These are phyloP conservation scores for Amyloporia xantha DNA, from an alignment of 768 basidiomycete species.

Conservation along the genomic window DNA sequence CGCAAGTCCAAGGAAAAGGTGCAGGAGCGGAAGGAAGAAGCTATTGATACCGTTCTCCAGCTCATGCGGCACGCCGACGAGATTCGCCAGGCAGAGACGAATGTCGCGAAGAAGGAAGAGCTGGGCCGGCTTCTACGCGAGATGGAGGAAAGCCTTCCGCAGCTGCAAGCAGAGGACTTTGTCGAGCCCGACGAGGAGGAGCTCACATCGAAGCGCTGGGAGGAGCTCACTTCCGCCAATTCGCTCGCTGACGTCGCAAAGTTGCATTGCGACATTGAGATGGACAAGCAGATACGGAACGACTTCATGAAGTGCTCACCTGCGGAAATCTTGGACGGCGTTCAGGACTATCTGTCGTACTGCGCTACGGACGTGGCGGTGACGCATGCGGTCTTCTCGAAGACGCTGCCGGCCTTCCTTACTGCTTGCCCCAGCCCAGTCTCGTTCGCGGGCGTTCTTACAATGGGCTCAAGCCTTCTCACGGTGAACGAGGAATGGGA, in stretches of 20 bases:
- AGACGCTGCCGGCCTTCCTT: constrained; percentile 77
- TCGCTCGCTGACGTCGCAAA: constrained; percentile 89
- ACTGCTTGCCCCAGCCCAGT: constrained; percentile 85
- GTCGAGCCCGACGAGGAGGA: constrained; percentile 37
- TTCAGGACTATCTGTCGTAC: constrained; percentile 75
- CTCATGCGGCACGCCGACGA: constrained; percentile 38
- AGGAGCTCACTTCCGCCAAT: constrained; percentile 87
- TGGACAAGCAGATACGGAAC: constrained; percentile 73
- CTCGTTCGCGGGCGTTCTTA: constrained; percentile 83
- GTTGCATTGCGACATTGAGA: constrained; percentile 74
- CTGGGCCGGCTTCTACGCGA: constrained; percentile 33
- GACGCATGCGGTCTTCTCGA: constrained; percentile 75
- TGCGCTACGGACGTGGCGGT: constrained; percentile 80
- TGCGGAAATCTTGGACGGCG: constrained; percentile 53
- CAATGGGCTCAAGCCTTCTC: constrained; percentile 89
- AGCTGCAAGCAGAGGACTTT: constrained; percentile 33
- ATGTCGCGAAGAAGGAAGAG: constrained; percentile 29
- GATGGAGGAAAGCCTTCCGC: constrained; percentile 36
- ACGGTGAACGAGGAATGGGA: constrained; percentile 91
- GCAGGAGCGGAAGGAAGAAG: constrained; percentile 52
- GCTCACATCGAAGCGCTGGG: constrained; percentile 65
- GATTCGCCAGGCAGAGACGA: constrained; percentile 32
- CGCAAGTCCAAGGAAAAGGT: constrained; percentile 61
- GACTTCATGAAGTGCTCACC: constrained; percentile 69
- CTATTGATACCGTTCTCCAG: constrained; percentile 53